Conservation (phyloP, 2,329 filamentous ascomycete genomes). For the Cytospora piceae region DNA sequence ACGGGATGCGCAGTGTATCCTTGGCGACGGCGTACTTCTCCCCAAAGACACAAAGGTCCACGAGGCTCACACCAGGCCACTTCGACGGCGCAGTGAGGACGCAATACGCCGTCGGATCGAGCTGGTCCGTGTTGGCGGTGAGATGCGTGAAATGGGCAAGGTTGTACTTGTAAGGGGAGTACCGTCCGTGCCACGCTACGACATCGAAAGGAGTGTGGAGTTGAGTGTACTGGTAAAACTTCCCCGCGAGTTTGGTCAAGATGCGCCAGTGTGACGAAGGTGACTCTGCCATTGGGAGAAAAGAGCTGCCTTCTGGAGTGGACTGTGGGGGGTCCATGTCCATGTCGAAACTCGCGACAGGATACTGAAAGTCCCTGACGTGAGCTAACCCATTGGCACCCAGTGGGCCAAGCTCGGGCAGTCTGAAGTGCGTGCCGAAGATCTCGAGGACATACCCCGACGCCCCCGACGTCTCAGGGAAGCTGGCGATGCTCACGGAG, state of each 20-base stretch:
- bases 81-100: constrained; percentile 62
- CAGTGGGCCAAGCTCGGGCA: constrained; percentile 68
- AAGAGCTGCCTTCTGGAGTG: constrained; percentile 15
- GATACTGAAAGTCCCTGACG: constrained; percentile 65
- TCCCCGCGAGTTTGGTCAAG: constrained; percentile 62
- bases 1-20: constrained; percentile 55
- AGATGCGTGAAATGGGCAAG: constrained; percentile 59
- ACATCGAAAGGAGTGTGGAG: constrained; percentile 68
- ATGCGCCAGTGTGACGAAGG: constrained; percentile 39
- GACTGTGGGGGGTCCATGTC: constrained; percentile 29
- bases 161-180: constrained; percentile 55
- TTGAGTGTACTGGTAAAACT: constrained; percentile 61
- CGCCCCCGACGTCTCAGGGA: constrained; percentile 48
- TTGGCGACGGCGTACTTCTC: constrained; percentile 64
- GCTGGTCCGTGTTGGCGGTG: constrained; percentile 62
- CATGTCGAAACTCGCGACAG: constrained; percentile 55
- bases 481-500: constrained; percentile 58
- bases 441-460: constrained; percentile 60
- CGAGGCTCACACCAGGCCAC: constrained; percentile 55
- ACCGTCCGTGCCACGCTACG: constrained; percentile 68
- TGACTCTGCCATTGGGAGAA: not conserved
- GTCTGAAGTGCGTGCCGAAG: constrained; percentile 64
- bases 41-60: constrained; percentile 67
- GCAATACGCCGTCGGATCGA: constrained; percentile 64
- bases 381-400: constrained; percentile 68